Base-by-base conservation (phyloP, 176 grass and related monocot species). In the Musa troglodytarum region DNA sequence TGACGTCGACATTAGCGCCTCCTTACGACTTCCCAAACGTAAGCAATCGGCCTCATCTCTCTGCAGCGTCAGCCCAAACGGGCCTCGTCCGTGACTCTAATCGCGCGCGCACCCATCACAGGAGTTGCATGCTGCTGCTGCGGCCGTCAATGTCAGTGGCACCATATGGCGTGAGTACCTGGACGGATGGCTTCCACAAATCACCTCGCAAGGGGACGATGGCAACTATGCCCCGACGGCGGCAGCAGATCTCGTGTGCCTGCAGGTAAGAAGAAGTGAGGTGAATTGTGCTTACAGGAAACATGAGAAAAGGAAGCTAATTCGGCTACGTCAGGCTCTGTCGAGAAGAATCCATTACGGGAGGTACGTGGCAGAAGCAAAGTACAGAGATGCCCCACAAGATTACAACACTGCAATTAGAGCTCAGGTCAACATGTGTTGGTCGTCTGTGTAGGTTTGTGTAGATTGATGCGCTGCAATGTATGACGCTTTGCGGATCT, bases 331-430 rank as follows among this genome's bases (percentile, higher is more conserved):
- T 52, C 34, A 80, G 78, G 78, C 69, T 1, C 78, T 80, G 50
- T 80, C 78, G 65, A 65, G 78, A 50, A 73, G 78, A 49, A 80
- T 80, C 57, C 49, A 73, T 57, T 80, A 80, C 53, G 78, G 78
- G 1, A 80, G 69, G 50, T 80, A 64, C 64, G 78, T 80, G 17
- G 69, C 78, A 53, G 78, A 80, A 80, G 69, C 29, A 0, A 80
- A 80, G 57, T 80, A 64, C 57, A 80, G 58, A 52, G 69, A 13
- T 65, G 43, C 78, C 8, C 69, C 78, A 25, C 43, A 73, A 50
- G 69, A 80, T 29, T 80, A 80, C 59, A 24, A 15, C 61, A 8
- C 49, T 65, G 78, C 78, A 8, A 80, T 80, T 2, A 70, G 57
- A 50, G 69, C 78, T 9, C 63, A 73, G 69, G 78, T 80, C 20